Evolutionary conservation across 495 filamentous ascomycete genomes (phyloP).

Genomic region (Talaromyces nanjingensis): DNA sequence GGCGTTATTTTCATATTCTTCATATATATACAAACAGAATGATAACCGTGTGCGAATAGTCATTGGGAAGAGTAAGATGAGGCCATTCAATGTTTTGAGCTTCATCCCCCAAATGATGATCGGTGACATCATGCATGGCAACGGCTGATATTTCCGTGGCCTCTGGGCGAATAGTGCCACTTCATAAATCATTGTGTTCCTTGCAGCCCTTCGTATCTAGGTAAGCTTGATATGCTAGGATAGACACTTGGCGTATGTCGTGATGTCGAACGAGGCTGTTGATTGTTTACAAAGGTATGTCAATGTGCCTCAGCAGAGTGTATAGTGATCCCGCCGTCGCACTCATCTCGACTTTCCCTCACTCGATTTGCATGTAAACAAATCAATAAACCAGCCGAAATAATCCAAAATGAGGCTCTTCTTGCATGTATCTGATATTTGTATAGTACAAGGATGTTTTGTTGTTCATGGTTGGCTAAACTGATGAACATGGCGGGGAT

Average conservation of each 20-base stretch:
- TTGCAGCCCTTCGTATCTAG: background rate
- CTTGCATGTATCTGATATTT: background rate
- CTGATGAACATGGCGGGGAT: background rate
- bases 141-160: background rate
- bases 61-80: background rate
- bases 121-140: slow-evolving; percentile 23
- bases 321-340: background rate
- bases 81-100: background rate
- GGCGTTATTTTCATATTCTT: slow-evolving; percentile 1
- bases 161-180: background rate
- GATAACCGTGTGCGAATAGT: background rate
- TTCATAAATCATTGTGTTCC: background rate
- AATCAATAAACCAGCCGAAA: background rate
- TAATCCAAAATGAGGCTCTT: background rate
- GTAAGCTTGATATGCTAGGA: background rate
- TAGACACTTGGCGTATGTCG: background rate
- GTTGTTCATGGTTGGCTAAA: background rate
- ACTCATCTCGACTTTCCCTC: no score
- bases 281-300: background rate
- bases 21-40: background rate
- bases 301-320: background rate
- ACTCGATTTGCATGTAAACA: no score
- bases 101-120: slow-evolving; percentile 16
- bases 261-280: background rate
- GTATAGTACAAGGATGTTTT: background rate